phyloP scores from a whole-genome alignment of 768 basidiomycete species.

The Lyophyllum decastes region DNA sequence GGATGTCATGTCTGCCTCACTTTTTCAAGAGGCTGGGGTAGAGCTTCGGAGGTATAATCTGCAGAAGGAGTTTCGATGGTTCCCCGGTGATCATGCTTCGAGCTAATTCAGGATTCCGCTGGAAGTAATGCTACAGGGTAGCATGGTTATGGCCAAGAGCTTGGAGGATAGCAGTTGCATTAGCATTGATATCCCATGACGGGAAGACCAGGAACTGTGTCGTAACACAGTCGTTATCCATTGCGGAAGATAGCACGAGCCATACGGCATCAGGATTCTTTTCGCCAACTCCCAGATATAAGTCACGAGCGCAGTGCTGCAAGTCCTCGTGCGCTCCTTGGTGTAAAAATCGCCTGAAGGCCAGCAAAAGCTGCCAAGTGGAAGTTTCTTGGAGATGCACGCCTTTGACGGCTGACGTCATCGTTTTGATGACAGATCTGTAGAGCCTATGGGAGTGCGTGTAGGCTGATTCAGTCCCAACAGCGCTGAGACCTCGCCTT shows the following conservation, averaged over 20 bases:
- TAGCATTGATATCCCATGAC: slow-evolving; percentile 65
- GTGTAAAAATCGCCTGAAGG: slow-evolving; percentile 78
- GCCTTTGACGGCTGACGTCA: slow-evolving; percentile 62
- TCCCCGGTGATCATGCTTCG: slow-evolving; percentile 10
- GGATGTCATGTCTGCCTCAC: slow-evolving; percentile 77
- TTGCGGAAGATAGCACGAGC: slow-evolving; percentile 67
- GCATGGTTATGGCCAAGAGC: not conserved
- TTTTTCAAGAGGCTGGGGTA: slow-evolving; percentile 85
- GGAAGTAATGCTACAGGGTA: not conserved
- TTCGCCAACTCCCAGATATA: slow-evolving; percentile 62
- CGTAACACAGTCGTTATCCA: slow-evolving; percentile 38
- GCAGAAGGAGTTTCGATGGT: slow-evolving; percentile 4
- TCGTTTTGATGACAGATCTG: slow-evolving; percentile 71
- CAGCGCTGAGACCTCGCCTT: slow-evolving; percentile 47
- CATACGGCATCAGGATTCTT: slow-evolving; percentile 84
- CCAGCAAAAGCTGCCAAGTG: slow-evolving; percentile 80
- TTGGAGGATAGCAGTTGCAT: slow-evolving; percentile 37
- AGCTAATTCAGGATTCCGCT: not conserved
- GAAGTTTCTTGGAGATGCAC: slow-evolving; percentile 73
- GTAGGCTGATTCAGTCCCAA: slow-evolving; percentile 72
- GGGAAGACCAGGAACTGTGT: slow-evolving; percentile 52
- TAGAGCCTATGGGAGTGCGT: slow-evolving; percentile 83
- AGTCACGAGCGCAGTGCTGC: slow-evolving; percentile 59
- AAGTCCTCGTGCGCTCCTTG: slow-evolving; percentile 70
- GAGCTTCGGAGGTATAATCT: slow-evolving; percentile 71